Base-by-base conservation (phyloP, 805 yeast species). In the Metschnikowia cerradonensis region DNA sequence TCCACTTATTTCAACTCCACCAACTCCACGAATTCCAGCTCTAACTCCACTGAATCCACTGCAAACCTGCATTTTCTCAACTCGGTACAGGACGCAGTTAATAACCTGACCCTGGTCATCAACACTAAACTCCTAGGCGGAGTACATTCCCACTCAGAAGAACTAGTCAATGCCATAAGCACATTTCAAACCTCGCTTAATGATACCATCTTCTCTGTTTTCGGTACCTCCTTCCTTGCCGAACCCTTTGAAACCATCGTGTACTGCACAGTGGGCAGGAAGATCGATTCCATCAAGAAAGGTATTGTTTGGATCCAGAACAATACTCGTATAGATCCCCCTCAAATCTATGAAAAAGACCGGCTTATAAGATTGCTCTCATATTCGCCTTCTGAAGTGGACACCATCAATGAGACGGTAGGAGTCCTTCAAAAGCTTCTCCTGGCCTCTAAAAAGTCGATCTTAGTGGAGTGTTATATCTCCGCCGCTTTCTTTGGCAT, bases 231-330 rank as follows among this genome's bases (percentile, higher is more conserved):
- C 0, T 79, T 86, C 0, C 68, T 92, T 10, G 79, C 82, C 43
- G 63, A 64, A 1, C 87, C 95, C 0, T 74, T 90, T 42, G 75
- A 77, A 30, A 76, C 84, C 0, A 81, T 90, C 0, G 86, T 91
- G 3, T 82, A 84, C 32, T 92, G 99, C 69, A 80, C 88, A 2
- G 73, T 94, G 36, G 92, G 88, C 15, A 73, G 85, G 45, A 94
- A 92, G 60, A 65, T 92, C 6, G 74, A 73, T 13, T 73, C 77
- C 20, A 71, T 90, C 2, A 87, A 87, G 55, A 62, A 78, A 31
- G 98, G 95, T 0, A 67, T 91, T 49, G 78, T 83, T 1, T 94
- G 97, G 97, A 70, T 90, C 1, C 74, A 84, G 57, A 71, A 84
- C 34, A 73, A 87, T 54, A 74, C 90, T 14, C 23, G 20, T 0